Base-by-base conservation (phyloP, 2,329 filamentous ascomycete species). In the Chrysoporthe cubensis region DNA sequence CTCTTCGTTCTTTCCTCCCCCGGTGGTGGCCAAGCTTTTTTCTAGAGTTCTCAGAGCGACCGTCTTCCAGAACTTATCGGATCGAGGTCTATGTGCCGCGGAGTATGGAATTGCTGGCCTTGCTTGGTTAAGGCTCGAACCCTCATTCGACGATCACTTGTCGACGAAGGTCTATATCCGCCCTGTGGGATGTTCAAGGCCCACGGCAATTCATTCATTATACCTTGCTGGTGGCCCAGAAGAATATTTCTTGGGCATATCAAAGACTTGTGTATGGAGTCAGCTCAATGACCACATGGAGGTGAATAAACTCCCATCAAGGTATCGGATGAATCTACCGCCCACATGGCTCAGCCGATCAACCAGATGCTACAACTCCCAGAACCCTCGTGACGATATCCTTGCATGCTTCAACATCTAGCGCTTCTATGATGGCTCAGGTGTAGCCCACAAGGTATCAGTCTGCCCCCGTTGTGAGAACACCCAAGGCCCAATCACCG, bases 221-320 rank as follows among this genome's bases (percentile, higher is more conserved):
- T 34, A 26, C 40, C 8, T 32, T 26, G n/a, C 18, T 42, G 32
- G 61, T 54, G 40, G 50, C 48, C 37, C 11, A 40, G 61, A 44
- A 54, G 34, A 63, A 34, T 44, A 13, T 26, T 52, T 50, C 66
- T 67, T 67, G 66, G 26, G 66, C 66, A 50, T 42, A 61, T 67
- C 61, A 44, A 61, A 64, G 54, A 54, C 54, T 59, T 67, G 42
- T 67, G 46, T 62, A 60, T 42, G 32, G 48, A 52, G 40, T 67
- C 42, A 46, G 18, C 4, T 13, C 21, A 54, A 11, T n/a, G 14
- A 40, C 37, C 37, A 40, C 9, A 40, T 40, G 37, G 11, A 59
- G 54, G 11, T 26, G 21, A 32, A 57, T 34, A 16, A 34, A 4
- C 9, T 32, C 52, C 32, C 26, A 7, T 37, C 37, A 59, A 21